Percentiles rank a stretch among this genome's conserved stretches.
These are phyloP conservation scores for Corymbia calophylla DNA, from an alignment of 441 rosid genomes.

Conservation along the genomic window DNA sequence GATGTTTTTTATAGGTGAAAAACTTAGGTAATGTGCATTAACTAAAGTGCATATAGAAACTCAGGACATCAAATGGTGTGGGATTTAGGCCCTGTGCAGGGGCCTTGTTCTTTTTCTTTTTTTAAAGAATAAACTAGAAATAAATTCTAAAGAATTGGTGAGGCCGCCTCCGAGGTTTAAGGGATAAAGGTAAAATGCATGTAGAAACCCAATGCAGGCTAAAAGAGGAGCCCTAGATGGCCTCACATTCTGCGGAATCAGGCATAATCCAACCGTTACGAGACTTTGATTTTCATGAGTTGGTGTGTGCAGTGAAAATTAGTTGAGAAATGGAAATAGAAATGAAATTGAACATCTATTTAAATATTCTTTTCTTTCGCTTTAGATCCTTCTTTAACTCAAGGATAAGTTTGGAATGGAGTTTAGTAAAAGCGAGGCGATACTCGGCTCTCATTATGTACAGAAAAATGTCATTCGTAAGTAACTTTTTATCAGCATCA, in stretches of 20 bases:
- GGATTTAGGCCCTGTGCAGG: no score
- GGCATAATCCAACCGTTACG: background rate
- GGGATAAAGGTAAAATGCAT: no score
- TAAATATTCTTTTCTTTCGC: background rate
- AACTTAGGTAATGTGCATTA: background rate
- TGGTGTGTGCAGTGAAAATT: background rate
- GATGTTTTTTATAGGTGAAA: background rate
- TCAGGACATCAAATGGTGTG: background rate
- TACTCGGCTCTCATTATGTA: background rate
- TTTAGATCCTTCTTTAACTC: background rate
- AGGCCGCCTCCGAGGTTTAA: no score
- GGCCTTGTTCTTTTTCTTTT: no score
- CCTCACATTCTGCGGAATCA: background rate
- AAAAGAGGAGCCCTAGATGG: background rate
- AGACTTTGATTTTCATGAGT: background rate
- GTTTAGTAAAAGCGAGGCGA: background rate
- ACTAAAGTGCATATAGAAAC: background rate
- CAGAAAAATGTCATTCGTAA: background rate
- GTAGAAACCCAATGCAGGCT: no score
- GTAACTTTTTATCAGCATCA: background rate
- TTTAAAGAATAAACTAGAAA: no score
- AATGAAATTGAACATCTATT: background rate
- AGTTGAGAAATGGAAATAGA: rapidly evolving
- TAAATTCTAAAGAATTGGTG: no score
- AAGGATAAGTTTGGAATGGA: background rate